Conservation (phyloP, 768 basidiomycete species). For the Suillus sp. region DNA sequence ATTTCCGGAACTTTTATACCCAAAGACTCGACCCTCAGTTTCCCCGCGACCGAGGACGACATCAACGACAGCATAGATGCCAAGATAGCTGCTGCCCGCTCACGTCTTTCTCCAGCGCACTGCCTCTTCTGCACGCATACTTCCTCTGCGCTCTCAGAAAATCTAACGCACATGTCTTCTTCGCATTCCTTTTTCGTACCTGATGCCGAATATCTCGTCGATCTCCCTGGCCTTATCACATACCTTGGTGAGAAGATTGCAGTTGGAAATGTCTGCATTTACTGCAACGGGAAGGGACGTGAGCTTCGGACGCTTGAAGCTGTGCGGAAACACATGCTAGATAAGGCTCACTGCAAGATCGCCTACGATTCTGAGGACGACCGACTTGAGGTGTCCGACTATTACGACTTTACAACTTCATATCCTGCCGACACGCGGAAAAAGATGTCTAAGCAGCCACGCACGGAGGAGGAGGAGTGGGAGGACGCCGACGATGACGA, state of each 20-base stretch:
- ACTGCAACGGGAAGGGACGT: conserved; percentile 79
- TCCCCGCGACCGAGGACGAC: conserved; percentile 45
- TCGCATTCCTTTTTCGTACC: conserved; percentile 95
- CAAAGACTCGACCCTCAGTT: conserved; percentile 26
- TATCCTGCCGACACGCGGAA: conserved; percentile 56
- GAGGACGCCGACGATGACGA: conserved; percentile 38
- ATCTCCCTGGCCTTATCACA: conserved; percentile 75
- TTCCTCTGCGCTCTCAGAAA: conserved; percentile 56
- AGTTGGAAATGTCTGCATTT: conserved; percentile 91
- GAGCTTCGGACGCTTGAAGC: conserved; percentile 87
- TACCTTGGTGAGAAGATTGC: conserved; percentile 94
- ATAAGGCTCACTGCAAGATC: conserved; percentile 96
- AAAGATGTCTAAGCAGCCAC: conserved; percentile 22
- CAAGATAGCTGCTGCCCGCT: conserved; percentile 71
- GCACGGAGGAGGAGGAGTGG: conserved; percentile 42
- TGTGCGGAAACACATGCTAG: conserved; percentile 92
- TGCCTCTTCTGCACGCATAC: conserved; percentile 85
- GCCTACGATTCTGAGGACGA: conserved; percentile 83
- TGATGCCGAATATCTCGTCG: conserved; percentile 87
- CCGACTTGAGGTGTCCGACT: conserved; percentile 86
- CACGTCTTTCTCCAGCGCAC: conserved; percentile 57
- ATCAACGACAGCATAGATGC: conserved; percentile 64
- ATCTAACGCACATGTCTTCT: conserved; percentile 84
- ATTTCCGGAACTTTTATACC: conserved; percentile 7
- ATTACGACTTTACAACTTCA: conserved; percentile 85